Conservation (phyloP, 495 filamentous ascomycete species). For the Terfezia boudieri region DNA sequence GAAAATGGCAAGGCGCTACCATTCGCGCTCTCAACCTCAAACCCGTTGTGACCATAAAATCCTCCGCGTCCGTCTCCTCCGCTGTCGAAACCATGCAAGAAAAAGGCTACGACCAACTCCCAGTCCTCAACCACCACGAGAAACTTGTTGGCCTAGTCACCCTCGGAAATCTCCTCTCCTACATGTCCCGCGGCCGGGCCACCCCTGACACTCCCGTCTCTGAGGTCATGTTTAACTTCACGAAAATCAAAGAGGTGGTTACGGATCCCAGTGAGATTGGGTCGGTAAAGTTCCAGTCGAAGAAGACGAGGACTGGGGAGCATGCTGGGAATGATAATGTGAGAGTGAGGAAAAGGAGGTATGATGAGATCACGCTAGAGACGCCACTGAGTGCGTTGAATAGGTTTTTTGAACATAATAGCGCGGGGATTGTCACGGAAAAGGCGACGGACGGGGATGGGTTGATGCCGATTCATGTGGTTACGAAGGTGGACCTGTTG, state of each 20-base stretch:
- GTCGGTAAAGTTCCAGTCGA: constrained; percentile 11
- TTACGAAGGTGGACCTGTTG: constrained; percentile 89
- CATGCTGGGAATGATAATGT: no score
- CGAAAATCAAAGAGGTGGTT: constrained; percentile 62
- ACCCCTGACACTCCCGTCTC: constrained; percentile 44
- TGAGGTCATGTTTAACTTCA: constrained; percentile 94
- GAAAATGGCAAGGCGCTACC: constrained; percentile 36
- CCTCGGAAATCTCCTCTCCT: constrained; percentile 78
- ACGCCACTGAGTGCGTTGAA: constrained; percentile 65
- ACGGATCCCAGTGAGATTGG: constrained; percentile 52
- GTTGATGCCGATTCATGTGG: constrained; percentile 67
- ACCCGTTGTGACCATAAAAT: constrained; percentile 64
- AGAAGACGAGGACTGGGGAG: constrained; percentile 19
- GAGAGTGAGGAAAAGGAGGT: constrained; percentile 32
- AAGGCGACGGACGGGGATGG: constrained; percentile 28
- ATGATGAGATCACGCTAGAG: constrained; percentile 80
- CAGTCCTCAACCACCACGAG: constrained; percentile 47
- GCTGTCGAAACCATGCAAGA: constrained; percentile 96
- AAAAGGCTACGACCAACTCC: constrained; percentile 87
- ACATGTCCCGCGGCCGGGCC: constrained; percentile 61
- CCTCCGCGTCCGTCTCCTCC: constrained; percentile 44
- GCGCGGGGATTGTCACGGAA: constrained; percentile 81
- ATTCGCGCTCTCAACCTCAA: constrained; percentile 67
- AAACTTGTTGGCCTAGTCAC: constrained; percentile 79
- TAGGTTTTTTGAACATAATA: constrained; percentile 94